Evolutionary conservation across 805 yeast genomes (phyloP).

Genomic region (Saturnispora zaruensis): DNA sequence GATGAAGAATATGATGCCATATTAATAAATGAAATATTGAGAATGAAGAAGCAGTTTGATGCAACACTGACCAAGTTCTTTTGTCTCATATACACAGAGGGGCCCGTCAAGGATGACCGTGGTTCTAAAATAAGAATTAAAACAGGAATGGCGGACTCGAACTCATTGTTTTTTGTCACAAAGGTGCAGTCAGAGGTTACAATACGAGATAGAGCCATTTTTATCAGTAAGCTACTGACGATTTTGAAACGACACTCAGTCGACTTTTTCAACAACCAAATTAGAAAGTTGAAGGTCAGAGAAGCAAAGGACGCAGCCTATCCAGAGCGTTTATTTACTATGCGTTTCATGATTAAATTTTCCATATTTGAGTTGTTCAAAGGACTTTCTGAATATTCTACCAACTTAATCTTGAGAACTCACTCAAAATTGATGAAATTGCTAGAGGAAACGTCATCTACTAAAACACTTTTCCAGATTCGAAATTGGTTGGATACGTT

Average conservation of each 20-base stretch:
- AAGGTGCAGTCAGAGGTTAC: constrained; percentile 6
- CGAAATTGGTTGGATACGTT: constrained; percentile 48
- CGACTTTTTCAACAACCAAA: constrained; percentile 37
- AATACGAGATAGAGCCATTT: constrained; percentile 5
- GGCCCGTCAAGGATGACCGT: constrained; percentile 4
- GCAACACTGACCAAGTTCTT: constrained; percentile 10
- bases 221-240: constrained; percentile 34
- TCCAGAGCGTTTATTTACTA: constrained; percentile 32
- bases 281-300: constrained; percentile 34
- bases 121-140: background rate
- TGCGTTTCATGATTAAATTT: constrained; percentile 43
- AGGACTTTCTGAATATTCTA: constrained; percentile 37
- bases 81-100: constrained; percentile 8
- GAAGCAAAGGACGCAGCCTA: constrained; percentile 23
- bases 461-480: constrained; percentile 27
- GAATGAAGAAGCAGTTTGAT: constrained; percentile 27
- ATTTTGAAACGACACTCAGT: constrained; percentile 32
- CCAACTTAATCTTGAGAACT: constrained; percentile 43
- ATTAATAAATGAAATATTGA: constrained; percentile 28
- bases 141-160: constrained; percentile 2
- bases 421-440: constrained; percentile 42
- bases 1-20: constrained; percentile 23
- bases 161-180: constrained; percentile 7
- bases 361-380: constrained; percentile 44
- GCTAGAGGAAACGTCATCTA: constrained; percentile 22